Evolutionary conservation across 2,329 filamentous ascomycete species (phyloP).

Genomic region (Paramyrothecium sp.): DNA sequence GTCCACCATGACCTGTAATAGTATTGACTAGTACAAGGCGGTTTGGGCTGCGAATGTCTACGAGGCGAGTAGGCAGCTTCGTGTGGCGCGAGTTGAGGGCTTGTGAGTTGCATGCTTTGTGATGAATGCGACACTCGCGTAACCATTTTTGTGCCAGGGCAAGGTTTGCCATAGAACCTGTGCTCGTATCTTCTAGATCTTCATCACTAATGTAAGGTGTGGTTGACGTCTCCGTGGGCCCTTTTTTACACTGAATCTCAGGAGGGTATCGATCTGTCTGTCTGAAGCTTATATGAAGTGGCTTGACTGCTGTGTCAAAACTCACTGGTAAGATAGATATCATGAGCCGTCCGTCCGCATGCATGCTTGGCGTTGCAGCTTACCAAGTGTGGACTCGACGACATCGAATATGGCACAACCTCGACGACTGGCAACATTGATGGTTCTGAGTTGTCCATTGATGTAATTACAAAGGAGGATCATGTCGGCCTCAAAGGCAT

Average conservation of each 20-base stretch:
- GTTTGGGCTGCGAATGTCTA: constrained; percentile 3
- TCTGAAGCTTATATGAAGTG: neutral
- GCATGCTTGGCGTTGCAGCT: neutral
- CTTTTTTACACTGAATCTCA: neutral
- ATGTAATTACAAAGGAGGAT: neutral
- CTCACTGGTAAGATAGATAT: neutral
- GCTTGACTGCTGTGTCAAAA: neutral
- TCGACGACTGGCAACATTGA: constrained; percentile 1
- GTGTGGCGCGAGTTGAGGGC: neutral
- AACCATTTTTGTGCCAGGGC: constrained; percentile 1
- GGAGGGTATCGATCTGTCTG: too few species aligned
- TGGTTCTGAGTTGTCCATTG: neutral
- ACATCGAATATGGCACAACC: neutral
- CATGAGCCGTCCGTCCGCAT: neutral
- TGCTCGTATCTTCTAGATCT: neutral
- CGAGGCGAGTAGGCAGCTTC: neutral
- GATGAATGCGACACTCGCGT: neutral
- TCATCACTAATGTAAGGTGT: neutral
- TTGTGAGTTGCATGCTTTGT: neutral
- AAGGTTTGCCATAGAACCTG: neutral
- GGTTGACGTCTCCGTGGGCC: too few species aligned
- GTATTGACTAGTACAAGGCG: constrained; percentile 6
- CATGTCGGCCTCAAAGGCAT: neutral
- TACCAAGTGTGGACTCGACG: neutral
- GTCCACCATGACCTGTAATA: neutral